Base-by-base conservation (phyloP, 2,329 filamentous ascomycete genomes). In the Arthrocladium fulminans region DNA sequence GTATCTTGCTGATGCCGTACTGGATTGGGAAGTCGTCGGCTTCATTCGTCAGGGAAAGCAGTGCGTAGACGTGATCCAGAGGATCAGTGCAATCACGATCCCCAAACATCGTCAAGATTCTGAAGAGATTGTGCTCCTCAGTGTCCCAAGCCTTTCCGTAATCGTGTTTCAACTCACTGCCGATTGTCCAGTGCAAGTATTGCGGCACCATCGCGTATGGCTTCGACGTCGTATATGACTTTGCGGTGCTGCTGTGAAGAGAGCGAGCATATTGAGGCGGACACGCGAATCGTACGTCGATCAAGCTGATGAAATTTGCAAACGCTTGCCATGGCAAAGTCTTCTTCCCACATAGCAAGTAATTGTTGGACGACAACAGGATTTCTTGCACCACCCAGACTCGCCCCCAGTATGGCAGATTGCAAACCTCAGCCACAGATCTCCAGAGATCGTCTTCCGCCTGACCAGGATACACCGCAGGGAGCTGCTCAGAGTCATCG, bases 381-480 rank as follows among this genome's bases (percentile, higher is more conserved):
- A 50, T 47, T 30, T 50, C 48, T 27, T 50, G 48, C 8, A 30
- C 38, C 10, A 50, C 38, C 48, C 48, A 50, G 22, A 47, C 44
- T 5, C 48, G 32, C 12, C 19, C 19, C 48, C 48, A 50, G 19
- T 50, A 50, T 9, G 29, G 32, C 9, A 38, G 35, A 17, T 22
- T 20, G 43, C 32, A 35, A 9, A 47, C 20, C n/a, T 46, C 34
- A 19, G 22, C 17, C 13, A 42, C 37, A 12, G 10, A 17, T 9
- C 27, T 22, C 46, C 44, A 47, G 3, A 38, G 13, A 6, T 37
- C 23, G 12, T 47, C 44, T 24, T 37, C 44, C 4, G 19, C 22
- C 22, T 19, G 24, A 13, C 22, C 22, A 20, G 32, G 5, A 12
- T 13, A 34, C 13, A 47, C 32, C 20, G 27, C 29, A 2, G 32